Conservation (phyloP, 352 stramenopile species). For the Aphanomyces cochlioides region DNA sequence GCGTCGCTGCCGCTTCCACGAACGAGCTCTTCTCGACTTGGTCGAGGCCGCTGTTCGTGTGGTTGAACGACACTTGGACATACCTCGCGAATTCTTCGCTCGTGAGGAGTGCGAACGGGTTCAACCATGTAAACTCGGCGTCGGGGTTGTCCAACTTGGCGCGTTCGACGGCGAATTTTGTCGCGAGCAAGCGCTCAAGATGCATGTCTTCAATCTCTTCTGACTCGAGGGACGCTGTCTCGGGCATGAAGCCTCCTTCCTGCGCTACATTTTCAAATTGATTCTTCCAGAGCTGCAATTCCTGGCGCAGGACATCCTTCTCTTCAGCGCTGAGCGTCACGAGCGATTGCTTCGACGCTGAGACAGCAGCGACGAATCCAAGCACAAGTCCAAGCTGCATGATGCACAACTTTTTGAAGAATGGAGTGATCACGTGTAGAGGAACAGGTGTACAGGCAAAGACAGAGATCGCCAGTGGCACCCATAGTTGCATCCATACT, state of each 20-base stretch:
- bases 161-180: constrained; percentile 32
- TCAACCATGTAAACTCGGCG: constrained; percentile 10
- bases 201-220: neutral
- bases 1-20: neutral
- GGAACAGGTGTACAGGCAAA: neutral
- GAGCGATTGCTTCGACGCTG: neutral
- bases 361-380: neutral
- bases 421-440: neutral
- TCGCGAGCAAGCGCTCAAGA: neutral
- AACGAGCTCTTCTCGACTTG: neutral
- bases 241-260: neutral
- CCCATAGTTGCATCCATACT: neutral
- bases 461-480: neutral
- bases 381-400: no score
- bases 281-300: neutral
- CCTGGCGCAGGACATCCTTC: neutral
- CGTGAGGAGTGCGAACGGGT: constrained; percentile 20
- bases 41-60: no score
- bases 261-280: neutral
- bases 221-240: neutral
- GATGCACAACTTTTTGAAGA: no score
- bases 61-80: neutral
- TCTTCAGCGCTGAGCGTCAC: neutral
- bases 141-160: constrained; percentile 38
- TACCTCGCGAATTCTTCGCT: constrained; percentile 2